These are phyloP conservation scores for Collybia sordida DNA, from an alignment of 768 basidiomycete species.

Conservation along the genomic window DNA sequence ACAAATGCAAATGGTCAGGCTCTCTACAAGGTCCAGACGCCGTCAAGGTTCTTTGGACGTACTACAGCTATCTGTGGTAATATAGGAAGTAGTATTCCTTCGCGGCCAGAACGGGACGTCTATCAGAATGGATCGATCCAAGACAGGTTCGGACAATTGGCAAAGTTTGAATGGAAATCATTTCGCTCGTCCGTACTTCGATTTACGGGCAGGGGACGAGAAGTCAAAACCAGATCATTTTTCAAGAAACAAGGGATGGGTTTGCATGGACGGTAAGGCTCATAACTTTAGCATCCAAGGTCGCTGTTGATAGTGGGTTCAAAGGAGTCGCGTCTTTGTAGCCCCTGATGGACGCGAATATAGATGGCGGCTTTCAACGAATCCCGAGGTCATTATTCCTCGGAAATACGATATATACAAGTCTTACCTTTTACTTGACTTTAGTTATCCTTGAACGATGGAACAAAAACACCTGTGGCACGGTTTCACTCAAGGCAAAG, in stretches of 20 bases:
- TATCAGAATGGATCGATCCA: conserved; percentile 4
- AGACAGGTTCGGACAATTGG: conserved; percentile 14
- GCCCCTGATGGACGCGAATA: conserved; percentile 21
- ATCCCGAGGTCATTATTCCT: conserved; percentile 11
- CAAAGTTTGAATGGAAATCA: conserved; percentile 21
- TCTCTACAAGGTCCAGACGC: conserved; percentile 20
- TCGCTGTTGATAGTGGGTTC: background rate
- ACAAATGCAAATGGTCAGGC: conserved; percentile 19
- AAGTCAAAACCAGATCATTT: conserved; percentile 19
- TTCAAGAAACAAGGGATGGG: conserved; percentile 23
- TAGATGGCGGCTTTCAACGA: conserved; percentile 18
- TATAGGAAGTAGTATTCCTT: conserved; percentile 4
- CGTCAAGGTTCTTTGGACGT: conserved; percentile 15
- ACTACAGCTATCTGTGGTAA: conserved; percentile 17
- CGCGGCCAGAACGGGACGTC: background rate
- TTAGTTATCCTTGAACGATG: conserved; percentile 14
- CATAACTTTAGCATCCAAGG: too few relatives aligned
- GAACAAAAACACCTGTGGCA: conserved; percentile 15
- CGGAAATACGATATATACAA: background rate
- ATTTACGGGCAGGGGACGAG: conserved; percentile 10
- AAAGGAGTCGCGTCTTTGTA: conserved; percentile 21
- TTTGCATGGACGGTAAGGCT: conserved; percentile 18
- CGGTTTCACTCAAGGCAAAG: conserved; percentile 15
- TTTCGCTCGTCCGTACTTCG: conserved; percentile 16
- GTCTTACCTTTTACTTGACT: background rate